Base-by-base conservation (phyloP, 495 filamentous ascomycete genomes). In the Trichocladium uniseriatum region DNA sequence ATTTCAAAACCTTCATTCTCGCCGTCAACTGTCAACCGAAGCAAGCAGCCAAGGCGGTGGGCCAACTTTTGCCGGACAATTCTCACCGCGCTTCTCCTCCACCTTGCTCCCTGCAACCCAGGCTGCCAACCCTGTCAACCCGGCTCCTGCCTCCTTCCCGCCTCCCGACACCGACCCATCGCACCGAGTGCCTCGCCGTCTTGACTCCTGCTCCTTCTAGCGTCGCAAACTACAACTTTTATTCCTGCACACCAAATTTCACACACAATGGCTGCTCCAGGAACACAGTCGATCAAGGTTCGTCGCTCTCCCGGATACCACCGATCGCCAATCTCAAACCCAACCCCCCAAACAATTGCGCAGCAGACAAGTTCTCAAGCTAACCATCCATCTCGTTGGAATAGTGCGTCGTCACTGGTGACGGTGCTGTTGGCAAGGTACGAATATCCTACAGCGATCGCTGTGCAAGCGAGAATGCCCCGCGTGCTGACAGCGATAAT, bases 371-470 rank as follows among this genome's bases (percentile, higher is more conserved):
- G 13, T 16, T 13, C 27, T 4, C 19, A 37, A 14, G 52, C 51
- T 63, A 60, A 62, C 63, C 56, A 55, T 48, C 9, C 41, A 19
- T 65, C 49, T 42, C 29, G 38, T 29, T 2, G 46, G 24, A 59
- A 48, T 60, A 95, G 91, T 98, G 92, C 69, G 92, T 98, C 59
- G 92, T 98, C 62, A 97, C 92, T 39, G 92, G 92, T 67, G 92
- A 98, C 68, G 92, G 92, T 81, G 92, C 92, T 61, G 92, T 98
- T 54, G 92, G 92, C 64, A 98, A 98, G 79, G 90, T 95, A 61
- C 66, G 77, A 66, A 36, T 36, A 41, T 43, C 20, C 5, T 37
- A 22, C 36, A 43, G 16, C 28, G 14, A 18, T 5, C 16, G 8
- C 22, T 27, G 19, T 16, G 15, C 5, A 16, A 11, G 16, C 29